phyloP scores from a whole-genome alignment of 495 filamentous ascomycete species.

The Pseudotulostoma volvatum region DNA sequence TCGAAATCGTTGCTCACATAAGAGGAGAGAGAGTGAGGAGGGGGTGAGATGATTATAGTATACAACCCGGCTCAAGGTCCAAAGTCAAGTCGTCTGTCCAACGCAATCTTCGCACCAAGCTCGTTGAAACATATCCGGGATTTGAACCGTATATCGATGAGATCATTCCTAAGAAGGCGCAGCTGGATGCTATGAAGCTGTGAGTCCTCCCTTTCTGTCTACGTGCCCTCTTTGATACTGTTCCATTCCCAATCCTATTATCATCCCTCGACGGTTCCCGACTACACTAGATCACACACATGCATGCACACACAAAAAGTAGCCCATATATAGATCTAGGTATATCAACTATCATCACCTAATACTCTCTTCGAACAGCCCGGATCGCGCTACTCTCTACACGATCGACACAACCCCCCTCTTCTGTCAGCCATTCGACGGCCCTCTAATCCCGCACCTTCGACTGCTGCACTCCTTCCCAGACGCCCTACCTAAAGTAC shows the following conservation, averaged over 20 bases:
- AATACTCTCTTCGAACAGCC: constrained; percentile 26
- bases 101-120: constrained; percentile 63
- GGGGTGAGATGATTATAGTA: too few species aligned
- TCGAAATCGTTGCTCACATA: too few species aligned
- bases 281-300: background rate
- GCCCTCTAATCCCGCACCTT: constrained; percentile 63
- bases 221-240: background rate
- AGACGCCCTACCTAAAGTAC: constrained; percentile 29
- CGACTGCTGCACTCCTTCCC: constrained; percentile 51
- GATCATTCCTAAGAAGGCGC: constrained; percentile 89
- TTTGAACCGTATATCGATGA: constrained; percentile 85
- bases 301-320: background rate
- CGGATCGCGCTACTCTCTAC: constrained; percentile 77
- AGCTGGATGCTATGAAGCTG: constrained; percentile 80
- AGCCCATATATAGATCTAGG: constrained; percentile 5
- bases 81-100: constrained; percentile 97
- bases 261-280: too few species aligned
- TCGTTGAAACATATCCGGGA: constrained; percentile 70
- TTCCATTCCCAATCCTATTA: too few species aligned
- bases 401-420: constrained; percentile 56
- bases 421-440: constrained; percentile 84
- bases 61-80: constrained; percentile 63
- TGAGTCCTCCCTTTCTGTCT: constrained; percentile 12
- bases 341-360: background rate
- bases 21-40: too few species aligned